Conservation (phyloP, 2,329 filamentous ascomycete genomes). For the Venturia carpophila region DNA sequence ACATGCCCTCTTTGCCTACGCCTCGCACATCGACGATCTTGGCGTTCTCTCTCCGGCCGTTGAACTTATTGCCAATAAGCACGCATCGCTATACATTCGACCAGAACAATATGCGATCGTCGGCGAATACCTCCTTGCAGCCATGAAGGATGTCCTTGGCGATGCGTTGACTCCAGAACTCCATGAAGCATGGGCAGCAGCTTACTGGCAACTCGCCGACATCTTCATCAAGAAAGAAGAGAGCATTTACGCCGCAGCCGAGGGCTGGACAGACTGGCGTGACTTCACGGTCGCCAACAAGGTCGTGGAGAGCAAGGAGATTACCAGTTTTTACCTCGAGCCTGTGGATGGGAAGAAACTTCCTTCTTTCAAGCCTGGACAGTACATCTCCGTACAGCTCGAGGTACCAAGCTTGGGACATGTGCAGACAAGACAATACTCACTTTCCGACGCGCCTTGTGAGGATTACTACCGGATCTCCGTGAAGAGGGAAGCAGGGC, state of each 20-base stretch:
- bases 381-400: conserved; percentile 56
- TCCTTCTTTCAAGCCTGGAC: conserved; percentile 58
- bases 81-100: conserved; percentile 60
- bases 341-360: conserved; percentile 55
- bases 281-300: conserved; percentile 59
- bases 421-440: conserved; percentile 64
- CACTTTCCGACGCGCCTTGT: conserved; percentile 57
- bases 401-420: conserved; percentile 52
- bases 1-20: conserved; percentile 61
- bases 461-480: conserved; percentile 60
- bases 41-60: conserved; percentile 48
- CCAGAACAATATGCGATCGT: conserved; percentile 65
- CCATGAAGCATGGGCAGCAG: conserved; percentile 59
- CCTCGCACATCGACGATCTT: conserved; percentile 62
- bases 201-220: conserved; percentile 65
- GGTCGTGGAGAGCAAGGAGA: conserved; percentile 57
- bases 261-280: conserved; percentile 57
- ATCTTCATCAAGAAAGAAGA: conserved; percentile 62
- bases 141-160: conserved; percentile 60
- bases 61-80: conserved; percentile 69
- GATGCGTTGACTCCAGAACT: conserved; percentile 58
- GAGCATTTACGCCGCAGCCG: conserved; percentile 50
- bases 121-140: conserved; percentile 58
- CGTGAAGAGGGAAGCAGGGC: conserved; percentile 58
- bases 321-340: conserved; percentile 62